Percentiles rank a stretch among this genome's conserved stretches.
These are phyloP conservation scores for Leccinum fuscescens DNA, from an alignment of 1,284 basidiomycete genomes.

Conservation along the genomic window DNA sequence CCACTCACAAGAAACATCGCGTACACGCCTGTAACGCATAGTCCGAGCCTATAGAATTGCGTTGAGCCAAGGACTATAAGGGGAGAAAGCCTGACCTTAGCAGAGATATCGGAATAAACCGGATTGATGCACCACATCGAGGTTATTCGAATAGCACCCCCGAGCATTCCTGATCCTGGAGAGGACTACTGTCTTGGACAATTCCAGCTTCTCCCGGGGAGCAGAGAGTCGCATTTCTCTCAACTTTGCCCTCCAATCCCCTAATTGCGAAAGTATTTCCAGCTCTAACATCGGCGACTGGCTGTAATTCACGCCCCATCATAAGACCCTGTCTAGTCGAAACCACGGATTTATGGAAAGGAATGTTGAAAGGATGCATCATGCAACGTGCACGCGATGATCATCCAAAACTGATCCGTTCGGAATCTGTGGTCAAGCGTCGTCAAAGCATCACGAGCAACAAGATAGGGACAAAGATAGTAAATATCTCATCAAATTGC, in stretches of 20 bases:
- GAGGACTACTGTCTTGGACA: slow-evolving; percentile 35
- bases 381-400: neutral
- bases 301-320: slow-evolving; percentile 94
- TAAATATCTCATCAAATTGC: neutral
- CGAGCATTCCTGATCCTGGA: slow-evolving; percentile 57
- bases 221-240: slow-evolving; percentile 90
- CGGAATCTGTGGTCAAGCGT: neutral
- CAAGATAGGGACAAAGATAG: neutral
- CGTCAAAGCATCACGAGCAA: neutral
- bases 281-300: slow-evolving; percentile 83
- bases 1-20: slow-evolving; percentile 71
- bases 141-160: slow-evolving; percentile 61
- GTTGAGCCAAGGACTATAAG: neutral
- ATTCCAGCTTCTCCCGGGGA: slow-evolving; percentile 52
- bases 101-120: slow-evolving; percentile 22
- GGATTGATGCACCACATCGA: too few species aligned
- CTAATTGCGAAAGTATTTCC: slow-evolving; percentile 95
- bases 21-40: slow-evolving; percentile 72
- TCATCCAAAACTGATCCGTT: neutral
- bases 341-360: neutral
- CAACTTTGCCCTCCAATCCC: slow-evolving; percentile 88
- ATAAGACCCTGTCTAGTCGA: slow-evolving; percentile 42
- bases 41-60: slow-evolving; percentile 44
- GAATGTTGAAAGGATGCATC: neutral
- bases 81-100: slow-evolving; percentile 21